Evolutionary conservation across 2,329 filamentous ascomycete genomes (phyloP).

Genomic region (Stemphylium beticola): DNA sequence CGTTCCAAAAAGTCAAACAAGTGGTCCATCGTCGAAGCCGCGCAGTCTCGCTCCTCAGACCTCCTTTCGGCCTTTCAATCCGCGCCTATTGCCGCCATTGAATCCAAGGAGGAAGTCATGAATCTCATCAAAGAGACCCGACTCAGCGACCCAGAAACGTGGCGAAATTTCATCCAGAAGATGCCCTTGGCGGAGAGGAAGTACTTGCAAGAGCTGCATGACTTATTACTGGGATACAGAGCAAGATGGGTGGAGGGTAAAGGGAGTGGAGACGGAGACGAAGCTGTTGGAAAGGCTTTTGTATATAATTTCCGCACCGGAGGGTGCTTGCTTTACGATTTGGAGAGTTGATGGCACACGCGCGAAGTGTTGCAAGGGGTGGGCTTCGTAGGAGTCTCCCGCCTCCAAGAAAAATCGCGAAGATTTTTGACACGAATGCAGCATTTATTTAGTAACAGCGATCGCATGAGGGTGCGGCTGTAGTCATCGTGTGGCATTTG

Average conservation of each 20-base stretch:
- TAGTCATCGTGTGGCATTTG: too few relatives aligned
- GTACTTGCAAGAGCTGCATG: slow-evolving; percentile 83
- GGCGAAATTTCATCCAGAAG: slow-evolving; percentile 80
- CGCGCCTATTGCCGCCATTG: slow-evolving; percentile 84
- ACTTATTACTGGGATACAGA: slow-evolving; percentile 71
- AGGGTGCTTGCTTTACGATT: slow-evolving; percentile 83
- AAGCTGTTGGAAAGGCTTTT: slow-evolving; percentile 72
- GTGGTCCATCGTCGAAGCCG: slow-evolving; percentile 81
- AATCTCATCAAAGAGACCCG: slow-evolving; percentile 75
- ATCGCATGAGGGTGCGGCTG: too few relatives aligned
- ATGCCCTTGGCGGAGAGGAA: slow-evolving; percentile 78
- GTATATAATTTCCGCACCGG: slow-evolving; percentile 91
- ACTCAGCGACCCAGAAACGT: slow-evolving; percentile 80
- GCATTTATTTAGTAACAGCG: too few relatives aligned
- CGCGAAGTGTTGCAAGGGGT: too few relatives aligned
- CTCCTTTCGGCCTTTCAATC: slow-evolving; percentile 74
- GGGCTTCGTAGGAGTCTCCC: too few relatives aligned
- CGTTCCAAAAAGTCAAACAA: slow-evolving; percentile 92
- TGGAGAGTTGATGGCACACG: slow-evolving; percentile 52
- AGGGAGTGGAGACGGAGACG: slow-evolving; percentile 48
- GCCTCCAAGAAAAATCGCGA: too few relatives aligned
- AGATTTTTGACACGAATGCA: too few relatives aligned
- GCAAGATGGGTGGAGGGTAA: slow-evolving; percentile 59
- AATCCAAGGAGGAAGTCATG: slow-evolving; percentile 83
- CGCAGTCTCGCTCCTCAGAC: slow-evolving; percentile 62